These are phyloP conservation scores for Avena eriantha DNA, from an alignment of 176 grass and related monocot species.

Conservation along the genomic window DNA sequence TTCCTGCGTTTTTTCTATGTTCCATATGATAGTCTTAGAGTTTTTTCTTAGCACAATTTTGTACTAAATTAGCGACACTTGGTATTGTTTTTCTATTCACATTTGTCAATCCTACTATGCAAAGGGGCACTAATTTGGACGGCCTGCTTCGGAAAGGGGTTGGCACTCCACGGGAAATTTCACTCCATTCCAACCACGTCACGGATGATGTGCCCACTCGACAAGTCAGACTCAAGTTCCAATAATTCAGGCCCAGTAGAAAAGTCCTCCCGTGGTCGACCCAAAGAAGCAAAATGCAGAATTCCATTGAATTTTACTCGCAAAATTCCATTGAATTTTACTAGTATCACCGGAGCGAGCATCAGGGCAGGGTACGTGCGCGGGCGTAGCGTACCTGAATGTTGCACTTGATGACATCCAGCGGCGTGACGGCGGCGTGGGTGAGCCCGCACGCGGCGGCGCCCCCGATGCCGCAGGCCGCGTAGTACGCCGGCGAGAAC, in stretches of 20 bases:
- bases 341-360: not conserved
- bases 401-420: slow-evolving; percentile 96
- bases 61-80: too few relatives aligned
- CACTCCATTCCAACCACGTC: not conserved
- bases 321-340: not conserved
- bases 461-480: slow-evolving; percentile 67
- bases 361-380: not conserved
- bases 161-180: not conserved
- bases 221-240: not conserved
- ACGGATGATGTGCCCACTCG: not conserved
- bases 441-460: slow-evolving; percentile 83
- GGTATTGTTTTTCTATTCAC: too few relatives aligned
- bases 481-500: slow-evolving; percentile 85
- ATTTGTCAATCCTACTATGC: too few relatives aligned
- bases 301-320: not conserved
- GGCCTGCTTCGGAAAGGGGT: not conserved
- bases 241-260: not conserved
- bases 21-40: too few relatives aligned
- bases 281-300: not conserved
- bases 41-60: too few relatives aligned
- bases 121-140: not conserved
- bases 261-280: not conserved
- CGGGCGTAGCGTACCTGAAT: slow-evolving; percentile 53
- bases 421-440: slow-evolving; percentile 83
- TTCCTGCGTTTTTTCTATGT: too few relatives aligned